Percentiles rank a stretch among this genome's conserved stretches.
phyloP scores from a whole-genome alignment of 305 asterid species.

The Solanum hybrid region DNA sequence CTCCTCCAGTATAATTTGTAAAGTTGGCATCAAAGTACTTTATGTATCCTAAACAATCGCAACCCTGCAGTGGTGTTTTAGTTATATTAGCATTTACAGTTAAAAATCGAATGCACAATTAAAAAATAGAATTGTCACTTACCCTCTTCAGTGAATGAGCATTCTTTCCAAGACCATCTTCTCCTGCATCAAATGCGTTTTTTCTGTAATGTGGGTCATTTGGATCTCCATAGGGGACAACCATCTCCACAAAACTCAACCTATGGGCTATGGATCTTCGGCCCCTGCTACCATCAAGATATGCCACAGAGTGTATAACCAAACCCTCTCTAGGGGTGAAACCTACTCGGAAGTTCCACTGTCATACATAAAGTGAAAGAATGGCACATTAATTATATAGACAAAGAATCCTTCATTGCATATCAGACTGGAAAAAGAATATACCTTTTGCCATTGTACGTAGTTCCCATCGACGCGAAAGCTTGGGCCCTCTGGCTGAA shows the following conservation, averaged over 20 bases:
- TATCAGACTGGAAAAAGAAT: not conserved
- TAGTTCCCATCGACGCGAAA: conserved; percentile 73
- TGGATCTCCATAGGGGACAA: conserved; percentile 97
- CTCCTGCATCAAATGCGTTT: conserved; percentile 98
- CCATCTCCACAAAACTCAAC: conserved; percentile 97
- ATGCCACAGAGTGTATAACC: conserved; percentile 92
- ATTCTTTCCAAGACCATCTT: conserved; percentile 94
- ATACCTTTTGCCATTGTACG: conserved; percentile 97
- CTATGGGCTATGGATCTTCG: conserved; percentile 92
- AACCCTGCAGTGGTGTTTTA: conserved; percentile 50
- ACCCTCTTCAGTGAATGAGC: conserved; percentile 98
- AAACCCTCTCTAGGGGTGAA: conserved; percentile 96
- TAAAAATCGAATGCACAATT: not conserved
- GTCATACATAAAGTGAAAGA: conserved; percentile 15
- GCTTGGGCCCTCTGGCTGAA: conserved; percentile 98
- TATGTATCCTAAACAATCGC: conserved; percentile 88
- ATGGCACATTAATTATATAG: not conserved
- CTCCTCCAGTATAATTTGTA: conserved; percentile 90
- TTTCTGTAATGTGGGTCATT: conserved; percentile 96
- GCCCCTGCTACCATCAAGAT: conserved; percentile 91
- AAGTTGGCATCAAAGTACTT: conserved; percentile 91
- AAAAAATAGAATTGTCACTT: not conserved
- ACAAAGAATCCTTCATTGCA: not conserved
- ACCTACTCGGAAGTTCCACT: conserved; percentile 97
- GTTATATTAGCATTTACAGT: conserved; percentile 5